Percentiles rank a stretch among this genome's conserved stretches.
Evolutionary conservation across 305 asterid species (phyloP).

Genomic region (Fraxinus greggii): DNA sequence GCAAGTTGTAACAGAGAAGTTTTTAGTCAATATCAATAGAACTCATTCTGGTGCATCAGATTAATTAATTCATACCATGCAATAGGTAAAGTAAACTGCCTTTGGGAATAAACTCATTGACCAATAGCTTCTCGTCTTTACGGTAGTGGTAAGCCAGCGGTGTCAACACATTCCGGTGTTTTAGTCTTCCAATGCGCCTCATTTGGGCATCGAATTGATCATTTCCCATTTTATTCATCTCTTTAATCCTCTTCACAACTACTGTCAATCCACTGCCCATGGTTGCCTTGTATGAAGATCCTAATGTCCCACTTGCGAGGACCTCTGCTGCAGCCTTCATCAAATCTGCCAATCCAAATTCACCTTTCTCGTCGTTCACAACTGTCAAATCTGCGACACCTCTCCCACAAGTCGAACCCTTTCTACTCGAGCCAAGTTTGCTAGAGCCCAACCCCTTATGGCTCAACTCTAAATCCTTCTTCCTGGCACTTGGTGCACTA

Average conservation of each 20-base stretch:
- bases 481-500: conserved; percentile 18
- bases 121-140: conserved; percentile 73
- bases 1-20: not conserved
- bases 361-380: conserved; percentile 55
- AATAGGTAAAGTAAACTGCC: conserved; percentile 54
- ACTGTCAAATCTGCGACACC: conserved; percentile 51
- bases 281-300: conserved; percentile 65
- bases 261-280: conserved; percentile 57
- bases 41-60: not conserved
- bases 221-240: conserved; percentile 39
- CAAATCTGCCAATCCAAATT: conserved; percentile 63
- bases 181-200: conserved; percentile 54
- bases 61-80: conserved; percentile 48
- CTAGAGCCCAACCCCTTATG: conserved; percentile 22
- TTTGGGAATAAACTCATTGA: conserved; percentile 51
- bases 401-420: conserved; percentile 31
- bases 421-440: conserved; percentile 25
- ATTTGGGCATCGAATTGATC: conserved; percentile 65
- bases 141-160: conserved; percentile 74
- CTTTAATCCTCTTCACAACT: conserved; percentile 75
- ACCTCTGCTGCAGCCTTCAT: conserved; percentile 85
- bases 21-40: not conserved
- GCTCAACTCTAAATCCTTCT: conserved; percentile 25
- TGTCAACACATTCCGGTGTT: conserved; percentile 56
- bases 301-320: conserved; percentile 58